These are phyloP conservation scores for Parathielavia appendiculata DNA, from an alignment of 495 filamentous ascomycete species.

Conservation along the genomic window DNA sequence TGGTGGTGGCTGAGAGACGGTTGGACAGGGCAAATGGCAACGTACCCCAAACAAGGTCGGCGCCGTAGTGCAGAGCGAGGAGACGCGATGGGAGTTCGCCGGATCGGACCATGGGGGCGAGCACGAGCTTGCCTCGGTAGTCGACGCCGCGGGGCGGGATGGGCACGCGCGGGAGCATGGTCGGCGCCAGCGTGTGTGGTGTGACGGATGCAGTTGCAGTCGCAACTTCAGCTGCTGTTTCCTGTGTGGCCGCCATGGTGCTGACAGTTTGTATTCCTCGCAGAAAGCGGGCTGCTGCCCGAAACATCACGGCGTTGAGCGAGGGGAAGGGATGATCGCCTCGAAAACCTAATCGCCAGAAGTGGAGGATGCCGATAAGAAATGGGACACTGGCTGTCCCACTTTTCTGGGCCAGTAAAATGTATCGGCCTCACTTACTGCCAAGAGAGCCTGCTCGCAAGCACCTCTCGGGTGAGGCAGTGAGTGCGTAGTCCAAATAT, in stretches of 20 bases:
- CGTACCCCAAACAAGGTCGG: constrained; percentile 90
- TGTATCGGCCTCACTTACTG: no score
- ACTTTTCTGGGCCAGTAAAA: no score
- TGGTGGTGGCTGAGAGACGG: constrained; percentile 9
- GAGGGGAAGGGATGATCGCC: neutral
- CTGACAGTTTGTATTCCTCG: constrained; percentile 8
- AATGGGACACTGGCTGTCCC: no score
- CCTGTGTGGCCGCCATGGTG: constrained; percentile 9
- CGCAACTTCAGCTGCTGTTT: constrained; percentile 4
- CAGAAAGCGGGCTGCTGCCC: constrained; percentile 3
- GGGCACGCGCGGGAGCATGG: constrained; percentile 57
- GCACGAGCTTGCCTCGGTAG: constrained; percentile 85
- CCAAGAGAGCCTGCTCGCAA: no score
- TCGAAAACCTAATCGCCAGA: neutral
- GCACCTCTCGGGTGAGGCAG: no score
- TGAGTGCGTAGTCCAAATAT: no score
- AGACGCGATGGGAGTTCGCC: constrained; percentile 90
- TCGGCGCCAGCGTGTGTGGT: constrained; percentile 36
- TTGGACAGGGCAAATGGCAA: no score
- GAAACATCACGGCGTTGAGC: constrained; percentile 13
- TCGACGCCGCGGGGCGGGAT: constrained; percentile 88
- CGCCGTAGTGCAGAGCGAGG: constrained; percentile 84
- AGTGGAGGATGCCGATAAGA: neutral
- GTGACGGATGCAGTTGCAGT: neutral
- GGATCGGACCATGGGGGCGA: constrained; percentile 95